Percentiles rank a stretch among this genome's conserved stretches.
These are phyloP conservation scores for Diaporthe ilicicola DNA, from an alignment of 2,329 filamentous ascomycete genomes.

Conservation along the genomic window DNA sequence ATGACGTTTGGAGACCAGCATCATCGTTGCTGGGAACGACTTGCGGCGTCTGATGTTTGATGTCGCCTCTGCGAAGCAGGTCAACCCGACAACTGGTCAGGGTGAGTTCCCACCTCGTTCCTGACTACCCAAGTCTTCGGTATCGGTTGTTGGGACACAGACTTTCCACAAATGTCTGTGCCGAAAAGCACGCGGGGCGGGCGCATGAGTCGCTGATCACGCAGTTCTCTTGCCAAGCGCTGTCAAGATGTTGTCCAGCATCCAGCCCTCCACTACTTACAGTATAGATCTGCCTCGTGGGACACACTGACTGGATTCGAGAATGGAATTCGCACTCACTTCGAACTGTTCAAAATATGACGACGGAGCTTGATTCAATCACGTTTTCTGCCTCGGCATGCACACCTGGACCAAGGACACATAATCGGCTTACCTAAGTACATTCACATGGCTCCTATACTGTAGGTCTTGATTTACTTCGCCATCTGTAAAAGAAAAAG, in stretches of 20 bases:
- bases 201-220: not conserved
- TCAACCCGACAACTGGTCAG: not conserved
- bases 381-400: not conserved
- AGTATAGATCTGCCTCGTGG: not conserved
- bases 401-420: no score
- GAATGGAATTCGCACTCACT: not conserved
- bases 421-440: no score
- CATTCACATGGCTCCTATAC: no score
- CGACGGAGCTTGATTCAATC: not conserved
- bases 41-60: slow-evolving; percentile 23
- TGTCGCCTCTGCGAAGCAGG: not conserved
- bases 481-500: no score
- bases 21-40: slow-evolving; percentile 3
- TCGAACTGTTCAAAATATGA: not conserved
- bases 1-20: slow-evolving; percentile 16
- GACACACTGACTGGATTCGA: not conserved
- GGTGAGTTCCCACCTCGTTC: not conserved
- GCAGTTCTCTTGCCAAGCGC: slow-evolving; percentile 9
- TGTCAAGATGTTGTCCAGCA: slow-evolving; percentile 6
- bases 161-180: not conserved
- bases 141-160: not conserved
- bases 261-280: not conserved
- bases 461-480: no score
- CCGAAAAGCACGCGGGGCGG: not conserved
- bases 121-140: not conserved